Conservation (phyloP, 1,139 yeast genomes). For the Pichia cactophila region DNA sequence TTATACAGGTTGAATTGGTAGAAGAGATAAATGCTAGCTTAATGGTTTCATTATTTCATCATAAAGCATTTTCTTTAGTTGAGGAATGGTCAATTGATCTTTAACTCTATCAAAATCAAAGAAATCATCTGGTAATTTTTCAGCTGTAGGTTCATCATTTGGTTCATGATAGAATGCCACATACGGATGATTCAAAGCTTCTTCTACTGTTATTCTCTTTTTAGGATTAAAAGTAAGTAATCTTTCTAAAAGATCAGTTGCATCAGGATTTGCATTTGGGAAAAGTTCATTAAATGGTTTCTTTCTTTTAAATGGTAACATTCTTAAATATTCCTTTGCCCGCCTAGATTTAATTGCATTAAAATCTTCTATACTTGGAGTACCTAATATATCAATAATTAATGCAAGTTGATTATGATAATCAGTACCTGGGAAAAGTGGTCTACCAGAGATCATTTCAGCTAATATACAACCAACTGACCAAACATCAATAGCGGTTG, state of each 20-base stretch:
- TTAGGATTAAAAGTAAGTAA: slow-evolving; percentile 58
- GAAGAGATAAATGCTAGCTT: slow-evolving; percentile 2
- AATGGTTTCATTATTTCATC: slow-evolving; percentile 44
- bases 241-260: slow-evolving; percentile 53
- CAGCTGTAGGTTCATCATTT: slow-evolving; percentile 61
- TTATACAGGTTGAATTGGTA: not conserved
- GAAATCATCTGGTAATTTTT: slow-evolving; percentile 47
- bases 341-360: slow-evolving; percentile 50
- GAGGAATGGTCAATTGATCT: slow-evolving; percentile 41
- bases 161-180: slow-evolving; percentile 62
- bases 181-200: slow-evolving; percentile 64
- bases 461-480: slow-evolving; percentile 73
- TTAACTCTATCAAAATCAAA: slow-evolving; percentile 56
- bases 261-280: slow-evolving; percentile 46
- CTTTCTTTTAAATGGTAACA: slow-evolving; percentile 48
- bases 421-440: slow-evolving; percentile 76
- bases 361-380: slow-evolving; percentile 54
- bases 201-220: slow-evolving; percentile 54
- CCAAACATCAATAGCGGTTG: slow-evolving; percentile 72
- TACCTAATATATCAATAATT: slow-evolving; percentile 56
- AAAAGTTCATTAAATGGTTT: slow-evolving; percentile 35
- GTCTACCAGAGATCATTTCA: slow-evolving; percentile 53
- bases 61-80: slow-evolving; percentile 46
- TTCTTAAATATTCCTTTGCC: slow-evolving; percentile 53
- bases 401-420: slow-evolving; percentile 58